Conservation (phyloP, 2,329 filamentous ascomycete genomes). For the Epichloe festucae region DNA sequence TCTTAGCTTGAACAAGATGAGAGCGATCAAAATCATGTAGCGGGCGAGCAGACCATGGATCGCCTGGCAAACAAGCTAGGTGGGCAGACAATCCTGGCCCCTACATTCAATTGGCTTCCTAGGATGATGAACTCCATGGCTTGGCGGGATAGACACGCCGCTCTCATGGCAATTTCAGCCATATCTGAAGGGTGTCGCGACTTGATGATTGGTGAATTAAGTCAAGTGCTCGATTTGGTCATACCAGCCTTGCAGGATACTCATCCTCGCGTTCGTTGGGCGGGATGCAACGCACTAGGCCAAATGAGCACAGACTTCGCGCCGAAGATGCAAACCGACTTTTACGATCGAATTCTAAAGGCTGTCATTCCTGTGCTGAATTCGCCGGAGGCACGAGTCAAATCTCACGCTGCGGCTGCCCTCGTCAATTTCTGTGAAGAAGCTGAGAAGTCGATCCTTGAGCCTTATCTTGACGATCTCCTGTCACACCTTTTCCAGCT, state of each 20-base stretch:
- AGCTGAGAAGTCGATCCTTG: constrained; percentile 80
- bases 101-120: constrained; percentile 93
- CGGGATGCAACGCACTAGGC: constrained; percentile 93
- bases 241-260: constrained; percentile 79
- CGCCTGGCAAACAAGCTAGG: constrained; percentile 93
- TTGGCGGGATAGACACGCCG: constrained; percentile 92
- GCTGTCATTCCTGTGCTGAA: constrained; percentile 88
- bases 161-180: constrained; percentile 95
- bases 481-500: constrained; percentile 76
- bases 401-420: constrained; percentile 93
- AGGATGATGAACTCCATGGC: constrained; percentile 93
- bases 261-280: constrained; percentile 91
- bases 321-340: constrained; percentile 93
- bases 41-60: constrained; percentile 97
- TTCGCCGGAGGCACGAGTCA: constrained; percentile 82
- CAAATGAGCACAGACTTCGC: constrained; percentile 99
- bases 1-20: constrained; percentile 78
- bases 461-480: constrained; percentile 85
- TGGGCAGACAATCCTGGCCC: constrained; percentile 79
- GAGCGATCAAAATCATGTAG: constrained; percentile 93
- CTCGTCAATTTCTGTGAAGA: constrained; percentile 99
- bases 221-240: constrained; percentile 90
- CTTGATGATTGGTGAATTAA: constrained; percentile 86
- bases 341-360: constrained; percentile 74
- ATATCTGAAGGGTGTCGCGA: constrained; percentile 96